Evolutionary conservation across 495 filamentous ascomycete genomes (phyloP).

Genomic region (Cladorrhinum samala): DNA sequence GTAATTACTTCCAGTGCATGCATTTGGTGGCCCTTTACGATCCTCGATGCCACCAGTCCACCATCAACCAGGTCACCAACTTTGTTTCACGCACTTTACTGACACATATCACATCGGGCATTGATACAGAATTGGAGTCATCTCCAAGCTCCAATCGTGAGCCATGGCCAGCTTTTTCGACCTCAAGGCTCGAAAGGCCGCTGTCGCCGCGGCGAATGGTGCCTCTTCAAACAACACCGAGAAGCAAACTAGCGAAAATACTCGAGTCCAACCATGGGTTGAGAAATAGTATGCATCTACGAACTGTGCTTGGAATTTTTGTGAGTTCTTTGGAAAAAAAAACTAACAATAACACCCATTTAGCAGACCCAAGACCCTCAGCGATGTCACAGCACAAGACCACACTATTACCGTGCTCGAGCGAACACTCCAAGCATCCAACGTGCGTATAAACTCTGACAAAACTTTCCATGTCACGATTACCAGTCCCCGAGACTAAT

Average conservation of each 20-base stretch:
- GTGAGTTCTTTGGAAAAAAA: too few species aligned
- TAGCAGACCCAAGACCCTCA: slow-evolving; percentile 87
- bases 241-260: slow-evolving; percentile 55
- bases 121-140: too few species aligned
- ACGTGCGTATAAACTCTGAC: too few species aligned
- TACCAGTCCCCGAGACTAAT: too few species aligned
- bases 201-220: slow-evolving; percentile 55
- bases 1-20: neutral
- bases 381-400: slow-evolving; percentile 95
- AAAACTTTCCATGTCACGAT: too few species aligned
- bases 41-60: too few species aligned
- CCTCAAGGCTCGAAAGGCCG: slow-evolving; percentile 84
- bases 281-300: slow-evolving; percentile 99
- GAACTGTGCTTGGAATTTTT: too few species aligned
- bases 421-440: slow-evolving; percentile 88
- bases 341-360: slow-evolving; percentile 14
- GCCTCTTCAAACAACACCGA: slow-evolving; percentile 44
- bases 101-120: too few species aligned
- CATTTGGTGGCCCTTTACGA: too few species aligned
- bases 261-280: slow-evolving; percentile 84
- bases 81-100: too few species aligned
- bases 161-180: slow-evolving; percentile 82
- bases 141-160: too few species aligned
- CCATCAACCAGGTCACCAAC: too few species aligned
- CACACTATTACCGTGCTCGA: slow-evolving; percentile 91